Conservation (phyloP, 768 basidiomycete genomes). For the Termitomyces sp. region DNA sequence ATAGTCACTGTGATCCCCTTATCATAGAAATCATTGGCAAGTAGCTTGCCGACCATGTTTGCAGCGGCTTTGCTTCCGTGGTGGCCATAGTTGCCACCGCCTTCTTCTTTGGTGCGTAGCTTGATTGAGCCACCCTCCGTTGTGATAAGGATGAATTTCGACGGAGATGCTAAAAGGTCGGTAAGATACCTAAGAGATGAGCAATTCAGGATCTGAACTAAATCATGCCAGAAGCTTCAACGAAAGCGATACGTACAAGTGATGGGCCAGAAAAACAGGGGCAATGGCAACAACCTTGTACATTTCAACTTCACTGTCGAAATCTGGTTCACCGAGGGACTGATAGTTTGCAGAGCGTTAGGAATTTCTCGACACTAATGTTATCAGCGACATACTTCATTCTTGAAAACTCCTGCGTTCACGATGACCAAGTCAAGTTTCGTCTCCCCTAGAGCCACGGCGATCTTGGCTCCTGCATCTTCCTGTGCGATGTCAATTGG, state of each 20-base stretch:
- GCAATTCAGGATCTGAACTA: no score
- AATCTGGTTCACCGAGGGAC: conserved; percentile 31
- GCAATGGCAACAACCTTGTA: conserved; percentile 39
- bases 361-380: background rate
- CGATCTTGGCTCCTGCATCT: conserved; percentile 29
- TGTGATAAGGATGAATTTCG: conserved; percentile 37
- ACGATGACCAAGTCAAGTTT: conserved; percentile 29
- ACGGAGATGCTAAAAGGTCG: conserved; percentile 18
- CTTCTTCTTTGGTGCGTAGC: conserved; percentile 36
- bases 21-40: conserved; percentile 32
- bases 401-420: conserved; percentile 32
- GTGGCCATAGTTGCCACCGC: conserved; percentile 43
- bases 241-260: conserved; percentile 14
- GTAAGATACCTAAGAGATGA: conserved; percentile 13
- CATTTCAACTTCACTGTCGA: conserved; percentile 36
- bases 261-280: conserved; percentile 30
- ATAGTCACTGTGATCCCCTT: conserved; percentile 33
- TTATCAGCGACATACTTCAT: conserved; percentile 24
- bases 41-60: conserved; percentile 41
- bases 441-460: conserved; percentile 23
- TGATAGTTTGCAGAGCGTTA: conserved; percentile 1
- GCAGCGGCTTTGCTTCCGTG: conserved; percentile 42
- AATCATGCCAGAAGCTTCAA: no score
- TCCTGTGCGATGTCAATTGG: conserved; percentile 28
- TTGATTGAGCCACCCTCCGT: conserved; percentile 41